phyloP scores from a whole-genome alignment of 768 basidiomycete species.

The Leccinum sublutescens region DNA sequence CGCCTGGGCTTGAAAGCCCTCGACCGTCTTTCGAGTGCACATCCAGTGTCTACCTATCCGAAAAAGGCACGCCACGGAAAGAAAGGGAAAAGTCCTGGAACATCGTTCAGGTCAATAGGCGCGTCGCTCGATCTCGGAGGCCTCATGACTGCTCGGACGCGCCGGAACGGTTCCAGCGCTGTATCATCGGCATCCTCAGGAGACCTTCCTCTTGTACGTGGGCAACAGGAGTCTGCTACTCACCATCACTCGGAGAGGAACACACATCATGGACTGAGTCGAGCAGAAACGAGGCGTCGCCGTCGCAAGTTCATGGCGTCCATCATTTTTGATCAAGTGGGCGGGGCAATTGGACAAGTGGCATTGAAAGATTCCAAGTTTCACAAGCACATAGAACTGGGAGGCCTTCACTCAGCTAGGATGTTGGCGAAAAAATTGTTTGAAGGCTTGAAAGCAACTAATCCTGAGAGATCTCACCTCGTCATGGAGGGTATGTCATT shows the following conservation, averaged over 20 bases:
- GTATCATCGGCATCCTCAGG: slow-evolving; percentile 5
- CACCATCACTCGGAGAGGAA: slow-evolving; percentile 12
- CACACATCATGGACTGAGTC: slow-evolving; percentile 15
- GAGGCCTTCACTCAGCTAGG: slow-evolving; percentile 60
- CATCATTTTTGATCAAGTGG: slow-evolving; percentile 67
- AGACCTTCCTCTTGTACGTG: slow-evolving; percentile 7
- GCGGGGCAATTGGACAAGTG: slow-evolving; percentile 66
- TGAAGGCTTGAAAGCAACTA: slow-evolving; percentile 54
- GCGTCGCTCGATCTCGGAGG: slow-evolving; percentile 37
- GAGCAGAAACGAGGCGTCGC: slow-evolving; percentile 40
- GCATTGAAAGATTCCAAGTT: slow-evolving; percentile 66
- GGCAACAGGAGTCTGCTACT: slow-evolving; percentile 12
- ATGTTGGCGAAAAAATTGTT: slow-evolving; percentile 69
- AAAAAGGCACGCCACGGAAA: slow-evolving; percentile 40
- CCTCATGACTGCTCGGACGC: slow-evolving; percentile 11
- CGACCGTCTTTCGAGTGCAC: slow-evolving; percentile 68
- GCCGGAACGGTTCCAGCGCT: slow-evolving; percentile 14
- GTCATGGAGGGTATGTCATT: slow-evolving; percentile 57
- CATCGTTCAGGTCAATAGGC: slow-evolving; percentile 35
- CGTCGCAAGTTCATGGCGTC: slow-evolving; percentile 54
- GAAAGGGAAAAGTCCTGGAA: slow-evolving; percentile 50
- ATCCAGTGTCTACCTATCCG: slow-evolving; percentile 38
- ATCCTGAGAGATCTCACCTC: slow-evolving; percentile 59
- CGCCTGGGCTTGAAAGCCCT: slow-evolving; percentile 66
- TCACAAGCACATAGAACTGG: slow-evolving; percentile 52